These are phyloP conservation scores for Fomitopsis schrenkii DNA, from an alignment of 1,284 basidiomycete species.

Conservation along the genomic window DNA sequence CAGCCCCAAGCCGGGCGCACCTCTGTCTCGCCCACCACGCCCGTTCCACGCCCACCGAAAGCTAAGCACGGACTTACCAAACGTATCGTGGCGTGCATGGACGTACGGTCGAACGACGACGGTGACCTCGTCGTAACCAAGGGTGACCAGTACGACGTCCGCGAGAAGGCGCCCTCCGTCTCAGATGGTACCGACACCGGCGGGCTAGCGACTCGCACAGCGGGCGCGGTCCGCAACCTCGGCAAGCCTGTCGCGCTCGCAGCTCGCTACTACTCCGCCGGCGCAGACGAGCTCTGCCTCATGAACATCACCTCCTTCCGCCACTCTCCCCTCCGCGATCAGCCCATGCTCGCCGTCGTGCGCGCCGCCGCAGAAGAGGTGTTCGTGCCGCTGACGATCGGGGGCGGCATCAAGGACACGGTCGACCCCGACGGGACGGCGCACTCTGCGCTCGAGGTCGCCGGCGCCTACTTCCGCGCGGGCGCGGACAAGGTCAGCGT, in stretches of 20 bases:
- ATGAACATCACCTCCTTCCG: conserved; percentile 99
- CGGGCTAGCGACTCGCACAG: conserved; percentile 34
- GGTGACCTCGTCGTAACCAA: conserved; percentile 99
- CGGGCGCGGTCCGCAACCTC: conserved; percentile 91
- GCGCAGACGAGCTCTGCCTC: conserved; percentile 96
- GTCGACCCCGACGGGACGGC: conserved; percentile 93
- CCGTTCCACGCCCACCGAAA: conserved; percentile 35
- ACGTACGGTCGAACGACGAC: conserved; percentile 93
- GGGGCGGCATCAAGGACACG: conserved; percentile 96
- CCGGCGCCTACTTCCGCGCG: conserved; percentile 93
- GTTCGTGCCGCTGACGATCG: conserved; percentile 98
- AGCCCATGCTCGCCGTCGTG: conserved; percentile 97
- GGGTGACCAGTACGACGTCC: conserved; percentile 98
- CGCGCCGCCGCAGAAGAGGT: conserved; percentile 86
- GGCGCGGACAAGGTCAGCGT: conserved; percentile 99
- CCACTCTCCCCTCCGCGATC: conserved; percentile 90
- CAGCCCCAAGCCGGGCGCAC: conserved; percentile 42
- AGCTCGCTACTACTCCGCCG: conserved; percentile 80
- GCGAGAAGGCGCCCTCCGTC: conserved; percentile 60
- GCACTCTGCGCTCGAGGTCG: conserved; percentile 89
- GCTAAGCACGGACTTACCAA: conserved; percentile 75
- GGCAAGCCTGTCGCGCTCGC: conserved; percentile 97
- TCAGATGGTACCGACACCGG: conserved; percentile 28
- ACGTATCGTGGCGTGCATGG: conserved; percentile 96
- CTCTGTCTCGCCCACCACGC: conserved; percentile 26